Evolutionary conservation across 2,329 filamentous ascomycete species (phyloP).

Genomic region (Colletotrichum sp.): DNA sequence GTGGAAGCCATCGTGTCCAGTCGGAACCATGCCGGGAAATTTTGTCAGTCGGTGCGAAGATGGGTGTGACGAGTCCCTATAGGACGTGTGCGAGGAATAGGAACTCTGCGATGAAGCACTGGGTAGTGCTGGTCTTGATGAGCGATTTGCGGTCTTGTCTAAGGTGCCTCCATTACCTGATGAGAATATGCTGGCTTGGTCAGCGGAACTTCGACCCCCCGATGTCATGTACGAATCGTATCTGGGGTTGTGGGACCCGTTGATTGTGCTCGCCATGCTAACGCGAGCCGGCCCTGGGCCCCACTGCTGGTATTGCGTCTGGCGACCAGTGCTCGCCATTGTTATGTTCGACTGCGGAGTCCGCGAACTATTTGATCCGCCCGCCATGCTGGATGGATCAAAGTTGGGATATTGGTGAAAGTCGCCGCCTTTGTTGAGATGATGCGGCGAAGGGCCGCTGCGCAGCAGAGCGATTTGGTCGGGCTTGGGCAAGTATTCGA

Average conservation of each 20-base stretch:
- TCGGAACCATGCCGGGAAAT: conserved; percentile 41
- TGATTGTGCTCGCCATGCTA: conserved; percentile 57
- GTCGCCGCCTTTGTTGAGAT: conserved; percentile 80
- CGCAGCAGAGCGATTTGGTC: conserved; percentile 68
- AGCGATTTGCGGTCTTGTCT: conserved; percentile 45
- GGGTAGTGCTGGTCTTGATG: conserved; percentile 56
- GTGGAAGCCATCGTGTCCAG: conserved; percentile 56
- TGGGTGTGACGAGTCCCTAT: conserved; percentile 37
- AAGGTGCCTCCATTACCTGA: conserved; percentile 57
- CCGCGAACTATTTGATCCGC: conserved; percentile 61
- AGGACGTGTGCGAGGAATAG: conserved; percentile 48
- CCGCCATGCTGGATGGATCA: conserved; percentile 56
- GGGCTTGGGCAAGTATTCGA: conserved; percentile 73
- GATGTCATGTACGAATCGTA: conserved; percentile 68
- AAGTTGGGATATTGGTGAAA: conserved; percentile 89
- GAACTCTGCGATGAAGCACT: conserved; percentile 62
- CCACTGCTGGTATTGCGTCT: conserved; percentile 81
- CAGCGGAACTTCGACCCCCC: conserved; percentile 61
- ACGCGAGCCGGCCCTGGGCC: conserved; percentile 53
- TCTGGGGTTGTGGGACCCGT: conserved; percentile 58
- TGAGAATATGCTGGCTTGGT: conserved; percentile 62
- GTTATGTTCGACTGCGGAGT: conserved; percentile 65
- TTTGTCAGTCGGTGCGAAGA: conserved; percentile 64
- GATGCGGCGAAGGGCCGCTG: conserved; percentile 76
- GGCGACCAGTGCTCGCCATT: conserved; percentile 73